Conservation (phyloP, 2,329 filamentous ascomycete genomes). For the Aspergillus proliferans region DNA sequence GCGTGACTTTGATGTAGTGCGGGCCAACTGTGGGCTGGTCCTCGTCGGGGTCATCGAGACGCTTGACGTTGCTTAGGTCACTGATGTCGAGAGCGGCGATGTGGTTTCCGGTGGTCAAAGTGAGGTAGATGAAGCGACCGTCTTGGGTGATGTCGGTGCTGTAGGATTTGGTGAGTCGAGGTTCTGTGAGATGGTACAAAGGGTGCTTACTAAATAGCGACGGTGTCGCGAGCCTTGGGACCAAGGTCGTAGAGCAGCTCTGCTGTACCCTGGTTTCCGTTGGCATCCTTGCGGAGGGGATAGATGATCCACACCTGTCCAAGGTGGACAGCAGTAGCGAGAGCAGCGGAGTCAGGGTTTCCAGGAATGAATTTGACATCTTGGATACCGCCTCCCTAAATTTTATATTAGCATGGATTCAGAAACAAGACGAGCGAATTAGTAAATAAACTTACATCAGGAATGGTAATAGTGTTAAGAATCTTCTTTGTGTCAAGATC, state of each 20-base stretch:
- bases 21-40: constrained; percentile 55
- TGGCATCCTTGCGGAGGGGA: constrained; percentile 50
- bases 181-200: neutral
- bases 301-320: constrained; percentile 62
- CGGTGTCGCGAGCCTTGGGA: constrained; percentile 48
- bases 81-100: constrained; percentile 57
- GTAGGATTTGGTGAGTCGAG: constrained; percentile 1
- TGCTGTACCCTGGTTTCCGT: constrained; percentile 53
- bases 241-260: constrained; percentile 56
- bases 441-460: constrained; percentile 38
- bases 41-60: constrained; percentile 56
- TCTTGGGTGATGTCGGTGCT: constrained; percentile 54
- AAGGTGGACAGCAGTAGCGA: constrained; percentile 55
- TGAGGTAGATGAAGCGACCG: constrained; percentile 55
- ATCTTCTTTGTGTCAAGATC: constrained; percentile 49
- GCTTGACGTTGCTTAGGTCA: constrained; percentile 54
- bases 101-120: constrained; percentile 57
- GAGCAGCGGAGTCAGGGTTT: constrained; percentile 52
- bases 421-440: neutral
- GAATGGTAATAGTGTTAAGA: constrained; percentile 56
- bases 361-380: constrained; percentile 62
- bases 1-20: constrained; percentile 59
- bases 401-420: neutral
- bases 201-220: constrained; percentile 49
- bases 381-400: constrained; percentile 53